Base-by-base conservation (phyloP, 1,139 yeast species). In the Geotrichum histeridarum region DNA sequence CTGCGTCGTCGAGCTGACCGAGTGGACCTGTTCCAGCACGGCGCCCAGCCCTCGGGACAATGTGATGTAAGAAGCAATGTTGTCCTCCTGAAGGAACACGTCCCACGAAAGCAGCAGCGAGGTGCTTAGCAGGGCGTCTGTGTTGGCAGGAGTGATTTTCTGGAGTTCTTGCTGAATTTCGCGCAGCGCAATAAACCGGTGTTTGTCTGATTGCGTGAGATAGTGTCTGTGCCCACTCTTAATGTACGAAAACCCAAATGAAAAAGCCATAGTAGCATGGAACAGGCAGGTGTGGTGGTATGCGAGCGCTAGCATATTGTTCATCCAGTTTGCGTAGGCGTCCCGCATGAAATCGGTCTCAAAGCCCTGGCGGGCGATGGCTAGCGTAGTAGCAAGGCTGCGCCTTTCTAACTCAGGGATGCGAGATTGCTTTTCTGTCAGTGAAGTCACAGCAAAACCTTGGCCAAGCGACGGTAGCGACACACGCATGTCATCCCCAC, bases 31-130 rank as follows among this genome's bases (percentile, higher is more conserved):
- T 51, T 67, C 68, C 45, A 68, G 57, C 7, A 68, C 67, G 0
- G 71, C 70, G 6, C 67, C 70, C 37, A 67, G 55, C 1, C 71
- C 70, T 49, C 65, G 63, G 15, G 69, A 62, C 42, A 67, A 57
- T 12, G 67, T 61, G 42, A 65, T 63, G 53, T 65, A 67, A 9
- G 64, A 51, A 51, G 60, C 57, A 46, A 67, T 55, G 42, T 62
- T 64, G 35, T 65, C 68, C 39, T 63, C 67, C 44, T 67, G 70
- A 39, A 65, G 57, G 49, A 68, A 65, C 15, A 63, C 63, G 44
- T 66, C 70, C 71, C 70, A 68, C 2, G 68, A 64, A 14, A 68
- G 53, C 22, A 67, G 60, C 18, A 67, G 56, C 12, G 69, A 63
- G 9, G 69, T 58, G 8, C 67, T 64, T 30, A 67, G 51, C 30